Base-by-base conservation (phyloP, 441 rosid genomes). In the Arabidopsis lyrata region DNA sequence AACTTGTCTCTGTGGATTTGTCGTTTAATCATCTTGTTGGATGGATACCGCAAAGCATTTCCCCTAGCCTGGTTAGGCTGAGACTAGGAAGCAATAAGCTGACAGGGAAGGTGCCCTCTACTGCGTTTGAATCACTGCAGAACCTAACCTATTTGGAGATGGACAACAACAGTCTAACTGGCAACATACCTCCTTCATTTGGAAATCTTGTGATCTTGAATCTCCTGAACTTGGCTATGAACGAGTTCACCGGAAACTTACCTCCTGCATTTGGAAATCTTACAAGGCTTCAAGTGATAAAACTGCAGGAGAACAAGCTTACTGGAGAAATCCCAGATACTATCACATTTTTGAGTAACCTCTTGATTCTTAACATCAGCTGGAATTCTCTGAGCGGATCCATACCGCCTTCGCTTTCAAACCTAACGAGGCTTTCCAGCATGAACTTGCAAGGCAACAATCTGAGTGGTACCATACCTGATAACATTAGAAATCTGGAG, bases 21-120 rank as follows among this genome's bases (percentile, higher is more conserved):
- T 87, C 95, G 44, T 75, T 10, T 69, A 93, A 90, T 76, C 27
- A 0, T 20, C 16, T 91, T 36, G 35, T 34, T 14, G 95, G 92
- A 38, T 12, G 67, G 66, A 52, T 88, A 58, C 95, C 98, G 50
- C 73, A 7, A 31, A 58, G 54, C 47, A 38, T 85, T 12, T 83
- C 96, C 11, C 0, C 49, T 24, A 22, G 73, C 69, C 47, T 90
- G 83, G 42, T 91, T 12, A 83, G 92, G 79, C 35, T 94, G 82
- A 85, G 95, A 78, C 76, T 94, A 69, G 96, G 95, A 73, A 77
- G 85, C 83, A 91, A 91, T 66, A 39, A 0, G 0, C 84, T 88
- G 18, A 32, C 2, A 39, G 95, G 87, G 39, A 0, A 20, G 0
- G 52, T 90, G 48, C 85, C 89, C 16, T 27, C 83, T 42, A 16